Conservation (phyloP, 2,329 filamentous ascomycete species). For the Sporothrix protearum region DNA sequence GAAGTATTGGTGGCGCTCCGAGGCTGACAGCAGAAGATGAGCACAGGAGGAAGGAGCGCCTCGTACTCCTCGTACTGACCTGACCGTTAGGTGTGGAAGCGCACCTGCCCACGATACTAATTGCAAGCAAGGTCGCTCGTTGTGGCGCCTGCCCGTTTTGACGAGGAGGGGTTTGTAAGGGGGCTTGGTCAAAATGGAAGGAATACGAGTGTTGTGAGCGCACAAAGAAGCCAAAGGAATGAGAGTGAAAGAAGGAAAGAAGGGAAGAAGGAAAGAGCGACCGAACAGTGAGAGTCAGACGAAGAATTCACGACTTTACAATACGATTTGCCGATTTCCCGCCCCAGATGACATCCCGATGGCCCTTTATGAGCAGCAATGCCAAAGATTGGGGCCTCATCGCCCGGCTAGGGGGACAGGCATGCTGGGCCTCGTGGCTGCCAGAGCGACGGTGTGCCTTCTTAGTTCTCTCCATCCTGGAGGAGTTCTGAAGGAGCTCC, state of each 20-base stretch:
- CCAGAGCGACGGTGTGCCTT: conserved; percentile 6
- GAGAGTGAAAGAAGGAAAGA: neutral
- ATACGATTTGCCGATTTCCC: neutral
- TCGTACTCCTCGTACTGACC: too few relatives aligned
- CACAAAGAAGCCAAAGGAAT: neutral
- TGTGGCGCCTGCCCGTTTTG: neutral
- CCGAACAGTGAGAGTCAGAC: neutral
- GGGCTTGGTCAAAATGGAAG: conserved; percentile 4
- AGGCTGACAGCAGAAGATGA: conserved; percentile 7
- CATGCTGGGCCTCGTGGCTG: conserved; percentile 9
- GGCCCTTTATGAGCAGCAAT: neutral
- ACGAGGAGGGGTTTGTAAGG: neutral
- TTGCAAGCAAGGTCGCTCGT: neutral
- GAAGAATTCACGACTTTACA: neutral
- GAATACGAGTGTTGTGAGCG: conserved; percentile 1
- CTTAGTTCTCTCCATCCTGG: neutral
- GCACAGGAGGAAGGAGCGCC: conserved; percentile 3
- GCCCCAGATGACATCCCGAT: neutral
- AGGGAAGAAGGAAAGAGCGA: neutral
- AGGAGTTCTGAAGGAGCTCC: neutral
- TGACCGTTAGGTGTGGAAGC: neutral
- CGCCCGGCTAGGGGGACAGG: neutral
- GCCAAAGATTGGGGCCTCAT: neutral
- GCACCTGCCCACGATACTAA: neutral
- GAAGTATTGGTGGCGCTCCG: neutral